Evolutionary conservation across 176 grass and related monocot genomes (phyloP).

Genomic region (Paspalum vaginatum): DNA sequence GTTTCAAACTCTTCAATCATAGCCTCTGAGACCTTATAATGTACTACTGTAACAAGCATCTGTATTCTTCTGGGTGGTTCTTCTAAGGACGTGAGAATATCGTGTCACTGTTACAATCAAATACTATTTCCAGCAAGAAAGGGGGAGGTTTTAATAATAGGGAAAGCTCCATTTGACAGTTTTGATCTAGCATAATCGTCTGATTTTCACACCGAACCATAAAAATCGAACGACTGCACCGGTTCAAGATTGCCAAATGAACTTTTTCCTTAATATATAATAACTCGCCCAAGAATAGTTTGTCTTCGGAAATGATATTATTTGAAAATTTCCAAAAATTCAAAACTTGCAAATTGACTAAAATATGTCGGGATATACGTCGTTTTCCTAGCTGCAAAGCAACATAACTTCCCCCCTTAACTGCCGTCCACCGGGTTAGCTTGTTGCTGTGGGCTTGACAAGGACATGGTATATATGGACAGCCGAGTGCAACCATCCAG

Average conservation of each 20-base stretch:
- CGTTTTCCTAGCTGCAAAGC: constrained; percentile 8
- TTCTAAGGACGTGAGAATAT: not conserved
- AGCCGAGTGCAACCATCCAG: constrained; percentile 20
- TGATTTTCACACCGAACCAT: too few species aligned
- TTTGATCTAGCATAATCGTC: too few species aligned
- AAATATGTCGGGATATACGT: not conserved
- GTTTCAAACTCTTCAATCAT: constrained; percentile 18
- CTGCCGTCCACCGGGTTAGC: constrained; percentile 13
- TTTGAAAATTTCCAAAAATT: not conserved
- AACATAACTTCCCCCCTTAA: constrained; percentile 19
- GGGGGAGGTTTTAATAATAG: not conserved
- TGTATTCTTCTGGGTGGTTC: not conserved
- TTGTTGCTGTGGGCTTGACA: constrained; percentile 17
- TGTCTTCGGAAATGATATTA: not conserved
- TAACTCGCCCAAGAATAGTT: not conserved
- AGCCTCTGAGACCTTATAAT: not conserved
- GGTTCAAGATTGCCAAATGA: too few species aligned
- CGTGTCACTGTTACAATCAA: not conserved
- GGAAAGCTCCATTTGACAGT: too few species aligned
- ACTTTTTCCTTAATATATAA: not conserved
- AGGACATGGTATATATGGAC: constrained; percentile 7
- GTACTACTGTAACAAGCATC: not conserved
- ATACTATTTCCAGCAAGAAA: not conserved
- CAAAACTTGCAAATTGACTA: not conserved
- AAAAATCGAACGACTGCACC: too few species aligned